Conservation (phyloP, 345 rosid genomes). For the Populus deltoides region DNA sequence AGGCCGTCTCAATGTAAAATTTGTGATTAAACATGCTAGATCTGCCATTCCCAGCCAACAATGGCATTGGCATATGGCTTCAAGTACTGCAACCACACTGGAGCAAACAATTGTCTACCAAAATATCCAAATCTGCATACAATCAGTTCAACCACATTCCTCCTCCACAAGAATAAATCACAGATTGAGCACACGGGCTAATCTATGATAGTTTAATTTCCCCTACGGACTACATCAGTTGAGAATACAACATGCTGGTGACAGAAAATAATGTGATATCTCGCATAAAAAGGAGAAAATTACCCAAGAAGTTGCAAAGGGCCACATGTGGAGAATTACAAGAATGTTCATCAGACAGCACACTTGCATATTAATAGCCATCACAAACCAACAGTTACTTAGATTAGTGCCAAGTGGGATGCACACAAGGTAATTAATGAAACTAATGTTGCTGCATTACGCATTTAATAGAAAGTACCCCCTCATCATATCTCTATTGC, state of each 20-base stretch:
- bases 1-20: constrained; percentile 9
- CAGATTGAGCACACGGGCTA: constrained; percentile 1
- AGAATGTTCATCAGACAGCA: neutral
- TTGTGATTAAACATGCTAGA: constrained; percentile 16
- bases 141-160: constrained; percentile 20
- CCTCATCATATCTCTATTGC: neutral
- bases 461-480: neutral
- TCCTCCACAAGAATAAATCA: constrained; percentile 2
- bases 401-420: neutral
- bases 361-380: neutral
- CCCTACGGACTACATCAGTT: neutral
- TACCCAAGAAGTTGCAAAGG: neutral
- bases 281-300: neutral
- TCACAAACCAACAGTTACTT: neutral
- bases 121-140: constrained; percentile 25
- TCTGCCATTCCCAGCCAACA: constrained; percentile 16
- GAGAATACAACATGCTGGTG: neutral
- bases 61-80: constrained; percentile 22
- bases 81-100: constrained; percentile 23
- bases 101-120: constrained; percentile 7
- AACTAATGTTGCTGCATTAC: neutral
- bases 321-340: neutral
- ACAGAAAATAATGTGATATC: neutral
- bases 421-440: neutral
- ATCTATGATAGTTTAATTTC: constrained; percentile 1